phyloP scores from a whole-genome alignment of 2,329 filamentous ascomycete species.

The Calonectria leucothoes region DNA sequence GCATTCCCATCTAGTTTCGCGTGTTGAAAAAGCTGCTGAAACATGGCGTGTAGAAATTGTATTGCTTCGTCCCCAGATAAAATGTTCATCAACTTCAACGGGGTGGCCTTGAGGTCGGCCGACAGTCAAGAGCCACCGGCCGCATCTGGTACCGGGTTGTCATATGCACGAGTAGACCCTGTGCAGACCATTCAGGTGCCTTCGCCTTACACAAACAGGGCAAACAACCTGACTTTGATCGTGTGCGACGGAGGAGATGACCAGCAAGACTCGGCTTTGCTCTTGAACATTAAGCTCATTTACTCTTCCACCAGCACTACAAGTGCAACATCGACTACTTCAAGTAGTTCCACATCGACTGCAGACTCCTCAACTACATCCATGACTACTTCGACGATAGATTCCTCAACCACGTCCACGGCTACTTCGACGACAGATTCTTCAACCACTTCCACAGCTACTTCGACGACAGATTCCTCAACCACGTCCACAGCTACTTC shows the following conservation, averaged over 20 bases:
- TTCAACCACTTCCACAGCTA: background rate
- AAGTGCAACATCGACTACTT: background rate
- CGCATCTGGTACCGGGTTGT: background rate
- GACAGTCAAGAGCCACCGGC: background rate
- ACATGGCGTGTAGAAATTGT: background rate
- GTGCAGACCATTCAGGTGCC: too few species aligned
- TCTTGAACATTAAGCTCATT: background rate
- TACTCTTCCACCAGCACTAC: background rate
- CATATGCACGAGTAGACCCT: background rate
- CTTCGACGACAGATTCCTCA: background rate
- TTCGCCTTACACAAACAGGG: too few species aligned
- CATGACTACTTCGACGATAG: background rate
- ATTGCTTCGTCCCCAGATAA: background rate
- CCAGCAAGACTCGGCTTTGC: background rate
- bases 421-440: background rate
- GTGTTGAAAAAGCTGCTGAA: background rate
- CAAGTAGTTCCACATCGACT: background rate
- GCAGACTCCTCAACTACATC: background rate
- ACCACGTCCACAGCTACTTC: background rate
- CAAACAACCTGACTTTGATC: background rate
- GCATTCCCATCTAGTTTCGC: background rate
- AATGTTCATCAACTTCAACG: background rate
- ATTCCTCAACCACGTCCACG: background rate
- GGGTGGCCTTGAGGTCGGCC: fast-evolving
- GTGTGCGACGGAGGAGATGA: background rate